Conservation (phyloP, 306 rosid genomes). For the Cicer cuneatum region DNA sequence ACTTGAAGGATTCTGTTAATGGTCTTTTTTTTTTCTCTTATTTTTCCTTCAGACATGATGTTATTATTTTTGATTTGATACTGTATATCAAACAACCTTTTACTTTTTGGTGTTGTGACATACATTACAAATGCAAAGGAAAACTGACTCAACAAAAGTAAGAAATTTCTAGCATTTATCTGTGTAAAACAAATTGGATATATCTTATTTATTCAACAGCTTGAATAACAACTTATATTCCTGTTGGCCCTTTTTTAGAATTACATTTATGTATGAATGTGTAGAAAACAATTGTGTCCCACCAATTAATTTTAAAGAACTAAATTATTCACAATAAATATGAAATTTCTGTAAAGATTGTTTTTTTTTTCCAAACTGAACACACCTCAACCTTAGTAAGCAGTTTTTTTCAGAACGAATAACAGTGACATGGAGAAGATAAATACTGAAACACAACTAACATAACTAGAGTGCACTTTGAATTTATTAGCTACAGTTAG, state of each 20-base stretch:
- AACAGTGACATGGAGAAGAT: too few species aligned
- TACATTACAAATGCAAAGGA: slow-evolving; percentile 31
- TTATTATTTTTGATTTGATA: neutral
- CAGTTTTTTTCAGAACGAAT: too few species aligned
- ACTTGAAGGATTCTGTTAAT: slow-evolving; percentile 26
- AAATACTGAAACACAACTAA: too few species aligned
- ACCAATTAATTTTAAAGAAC: too few species aligned
- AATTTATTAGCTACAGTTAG: too few species aligned
- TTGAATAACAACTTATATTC: too few species aligned
- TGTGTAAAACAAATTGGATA: neutral
- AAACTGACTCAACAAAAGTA: slow-evolving; percentile 13
- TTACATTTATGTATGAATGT: neutral
- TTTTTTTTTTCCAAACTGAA: too few species aligned
- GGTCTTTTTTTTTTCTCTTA: neutral
- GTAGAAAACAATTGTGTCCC: too few species aligned
- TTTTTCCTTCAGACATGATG: neutral
- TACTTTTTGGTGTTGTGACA: neutral
- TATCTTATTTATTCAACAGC: neutral
- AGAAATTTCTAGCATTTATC: slow-evolving; percentile 22
- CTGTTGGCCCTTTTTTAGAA: neutral
- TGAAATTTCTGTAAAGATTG: too few species aligned
- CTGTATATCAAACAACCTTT: neutral
- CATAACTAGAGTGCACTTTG: too few species aligned
- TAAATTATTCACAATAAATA: too few species aligned
- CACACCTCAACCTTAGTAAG: too few species aligned